Conservation (phyloP, 805 yeast genomes). For the Pichia californica region DNA sequence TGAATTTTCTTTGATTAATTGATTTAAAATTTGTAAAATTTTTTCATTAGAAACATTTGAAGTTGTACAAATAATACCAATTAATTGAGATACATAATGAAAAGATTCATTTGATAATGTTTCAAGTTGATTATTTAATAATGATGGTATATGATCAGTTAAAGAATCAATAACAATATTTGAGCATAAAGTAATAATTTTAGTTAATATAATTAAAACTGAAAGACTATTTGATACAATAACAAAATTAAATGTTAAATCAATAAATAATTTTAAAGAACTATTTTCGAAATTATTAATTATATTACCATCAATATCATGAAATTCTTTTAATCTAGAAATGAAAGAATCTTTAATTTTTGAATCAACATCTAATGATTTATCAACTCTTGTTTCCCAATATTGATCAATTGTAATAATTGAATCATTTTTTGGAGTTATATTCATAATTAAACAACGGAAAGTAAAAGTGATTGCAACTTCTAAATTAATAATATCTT, state of each 20-base stretch:
- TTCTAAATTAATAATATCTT: constrained; percentile 16
- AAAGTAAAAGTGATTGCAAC: constrained; percentile 48
- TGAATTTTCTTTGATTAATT: constrained; percentile 9
- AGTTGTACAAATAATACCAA: constrained; percentile 34
- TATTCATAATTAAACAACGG: constrained; percentile 59
- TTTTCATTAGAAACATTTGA: constrained; percentile 19
- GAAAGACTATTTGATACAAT: constrained; percentile 3
- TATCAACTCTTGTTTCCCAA: constrained; percentile 66
- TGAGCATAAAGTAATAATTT: constrained; percentile 22
- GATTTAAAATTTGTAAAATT: constrained; percentile 7
- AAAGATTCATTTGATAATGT: constrained; percentile 21
- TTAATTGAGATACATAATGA: constrained; percentile 18
- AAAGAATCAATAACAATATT: constrained; percentile 15
- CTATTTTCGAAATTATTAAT: constrained; percentile 4
- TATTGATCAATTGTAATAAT: constrained; percentile 63
- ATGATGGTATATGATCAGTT: constrained; percentile 10
- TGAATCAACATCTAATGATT: constrained; percentile 58
- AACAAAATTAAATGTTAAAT: constrained; percentile 28
- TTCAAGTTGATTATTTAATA: constrained; percentile 14
- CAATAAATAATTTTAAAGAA: constrained; percentile 23
- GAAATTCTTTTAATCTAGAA: constrained; percentile 12
- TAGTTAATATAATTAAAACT: constrained; percentile 16
- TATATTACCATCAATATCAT: constrained; percentile 16
- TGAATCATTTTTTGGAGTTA: constrained; percentile 45
- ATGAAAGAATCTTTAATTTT: constrained; percentile 34